Base-by-base conservation (phyloP, 1,139 yeast species). In the Magnusiomyces magnusii region DNA sequence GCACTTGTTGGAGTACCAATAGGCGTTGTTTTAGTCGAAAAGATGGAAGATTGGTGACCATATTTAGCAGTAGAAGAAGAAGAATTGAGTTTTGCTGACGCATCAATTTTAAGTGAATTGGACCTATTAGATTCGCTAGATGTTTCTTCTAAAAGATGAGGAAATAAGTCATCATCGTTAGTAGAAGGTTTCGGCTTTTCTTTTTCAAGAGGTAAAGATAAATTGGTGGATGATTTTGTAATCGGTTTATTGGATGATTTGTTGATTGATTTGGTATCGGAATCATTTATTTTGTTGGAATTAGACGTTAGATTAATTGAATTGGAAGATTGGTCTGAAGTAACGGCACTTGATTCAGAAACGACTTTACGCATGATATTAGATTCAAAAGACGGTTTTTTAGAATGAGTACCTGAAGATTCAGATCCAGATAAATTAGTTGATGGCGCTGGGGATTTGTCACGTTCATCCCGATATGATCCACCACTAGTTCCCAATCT, bases 91-190 rank as follows among this genome's bases (percentile, higher is more conserved):
- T 31, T 34, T 53, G 21, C 36, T 7, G 39, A 3, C 13, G 49
- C 34, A n/a, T 47, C 49, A 50, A 25, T 3, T 36, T 27, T 50
- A 10, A 44, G 42, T n/a, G 27, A 7, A 21, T 44, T 44, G 5
- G 24, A 27, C n/a, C 27, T 19, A 17, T 34, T 44, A 24, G 7
- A 25, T 15, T 51, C 54, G n/a, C 5, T 51, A 57, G 10, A 55
- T 50, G 54, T 25, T 41, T 58, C 60, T 41, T 25, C 54, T 13
- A 58, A 56, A 28, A 60, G 51, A 39, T 60, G 62, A n/a, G 62
- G 62, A 39, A 60, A 60, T 19, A 60, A 44, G 41, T 60, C 62
- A 25, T 60, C 61, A 10, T 39, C 52, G n/a, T 28, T 42, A 27
- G 42, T 21, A 28, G 51, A 42, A 28, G 51, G 41, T 25, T 47